These are phyloP conservation scores for Hyphochytrium catenoides DNA, from an alignment of 352 stramenopile genomes.

Conservation along the genomic window DNA sequence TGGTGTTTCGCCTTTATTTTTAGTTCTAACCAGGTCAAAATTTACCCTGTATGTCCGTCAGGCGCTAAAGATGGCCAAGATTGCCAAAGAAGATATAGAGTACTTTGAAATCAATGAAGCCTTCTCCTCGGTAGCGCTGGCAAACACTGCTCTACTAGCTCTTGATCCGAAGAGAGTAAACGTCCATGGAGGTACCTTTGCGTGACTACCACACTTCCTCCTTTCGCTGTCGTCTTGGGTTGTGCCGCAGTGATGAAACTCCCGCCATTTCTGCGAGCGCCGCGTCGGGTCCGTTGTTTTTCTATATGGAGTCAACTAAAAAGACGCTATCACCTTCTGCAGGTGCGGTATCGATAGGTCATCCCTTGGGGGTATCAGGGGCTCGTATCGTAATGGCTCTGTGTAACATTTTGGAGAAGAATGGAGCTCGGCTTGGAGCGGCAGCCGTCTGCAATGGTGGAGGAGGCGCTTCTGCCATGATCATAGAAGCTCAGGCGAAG, in stretches of 20 bases:
- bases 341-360: constrained; percentile 54
- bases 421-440: constrained; percentile 80
- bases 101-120: constrained; percentile 99
- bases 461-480: constrained; percentile 81
- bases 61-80: constrained; percentile 65
- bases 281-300: too few relatives aligned
- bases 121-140: constrained; percentile 88
- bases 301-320: too few relatives aligned
- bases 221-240: too few relatives aligned
- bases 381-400: constrained; percentile 82
- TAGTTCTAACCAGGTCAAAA: too few relatives aligned
- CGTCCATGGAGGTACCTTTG: constrained; percentile 88
- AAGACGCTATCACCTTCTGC: too few relatives aligned
- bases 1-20: too few relatives aligned
- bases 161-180: constrained; percentile 78
- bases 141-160: constrained; percentile 81
- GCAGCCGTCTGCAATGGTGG: constrained; percentile 96
- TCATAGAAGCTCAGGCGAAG: too few relatives aligned
- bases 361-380: constrained; percentile 62
- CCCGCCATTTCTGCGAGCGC: too few relatives aligned
- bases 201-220: too few relatives aligned
- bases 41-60: too few relatives aligned
- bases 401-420: constrained; percentile 77
- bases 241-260: too few relatives aligned
- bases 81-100: constrained; percentile 77